These are phyloP conservation scores for Bassia scoparia DNA, from an alignment of 148 eudicot species.

Conservation along the genomic window DNA sequence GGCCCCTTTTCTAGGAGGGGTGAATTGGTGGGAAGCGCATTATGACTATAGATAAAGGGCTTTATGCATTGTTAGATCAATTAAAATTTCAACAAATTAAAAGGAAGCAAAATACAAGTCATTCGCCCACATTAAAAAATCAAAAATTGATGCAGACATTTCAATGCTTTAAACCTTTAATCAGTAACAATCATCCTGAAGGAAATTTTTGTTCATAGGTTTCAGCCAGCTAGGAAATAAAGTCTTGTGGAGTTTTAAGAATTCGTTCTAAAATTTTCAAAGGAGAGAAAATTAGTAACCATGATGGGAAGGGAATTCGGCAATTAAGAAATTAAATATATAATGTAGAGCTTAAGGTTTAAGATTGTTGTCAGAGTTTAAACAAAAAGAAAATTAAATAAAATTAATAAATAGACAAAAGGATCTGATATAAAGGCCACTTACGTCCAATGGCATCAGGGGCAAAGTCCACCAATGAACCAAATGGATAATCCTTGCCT, in stretches of 20 bases:
- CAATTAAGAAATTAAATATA: too few relatives aligned
- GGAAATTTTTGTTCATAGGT: too few relatives aligned
- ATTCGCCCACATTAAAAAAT: neutral
- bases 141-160: neutral
- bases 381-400: too few relatives aligned
- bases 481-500: slow-evolving; percentile 93
- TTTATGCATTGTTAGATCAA: neutral
- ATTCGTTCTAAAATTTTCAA: neutral
- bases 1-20: neutral
- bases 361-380: too few relatives aligned
- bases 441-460: slow-evolving; percentile 97
- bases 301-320: too few relatives aligned
- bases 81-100: neutral
- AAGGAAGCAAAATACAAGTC: neutral
- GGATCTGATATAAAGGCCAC: slow-evolving; percentile 24
- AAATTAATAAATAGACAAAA: too few relatives aligned
- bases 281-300: too few relatives aligned
- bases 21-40: neutral
- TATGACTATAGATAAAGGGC: neutral
- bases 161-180: neutral
- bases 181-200: neutral
- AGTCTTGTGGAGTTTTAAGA: neutral
- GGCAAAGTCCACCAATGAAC: slow-evolving; percentile 94
- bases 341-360: too few relatives aligned
- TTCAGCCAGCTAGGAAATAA: neutral